Base-by-base conservation (phyloP, 1,284 basidiomycete species). In the Porodaedalea pini region DNA sequence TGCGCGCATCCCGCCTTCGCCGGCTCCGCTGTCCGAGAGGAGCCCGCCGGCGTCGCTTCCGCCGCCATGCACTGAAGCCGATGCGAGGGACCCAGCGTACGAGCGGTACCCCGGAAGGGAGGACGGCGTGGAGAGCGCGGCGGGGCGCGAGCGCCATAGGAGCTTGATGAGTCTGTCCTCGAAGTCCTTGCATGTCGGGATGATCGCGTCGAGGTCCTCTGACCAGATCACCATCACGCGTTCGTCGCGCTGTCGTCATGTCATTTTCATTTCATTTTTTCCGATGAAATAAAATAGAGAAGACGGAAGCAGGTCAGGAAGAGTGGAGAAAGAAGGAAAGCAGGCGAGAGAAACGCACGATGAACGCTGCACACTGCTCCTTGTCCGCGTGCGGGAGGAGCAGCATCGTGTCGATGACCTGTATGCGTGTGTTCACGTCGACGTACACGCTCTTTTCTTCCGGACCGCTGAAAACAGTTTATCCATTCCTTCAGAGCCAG, bases 351-450 rank as follows among this genome's bases (percentile, higher is more conserved):
- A 37, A 11, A 27, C 78, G 63, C 64, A 86, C 85, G 59, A 92
- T 79, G 70, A 93, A 92, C 17, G 89, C 88, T 17, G 83, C 90
- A 60, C 88, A 87, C 66, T 92, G 89, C 63, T 91, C 88, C 70
- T 89, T 90, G 66, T 90, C 82, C 1, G 88, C 89, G 25, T 78
- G 75, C 2, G 82, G 80, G 2, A 92, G 75, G 61, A 81, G 75
- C 44, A 69, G 67, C 66, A 91, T 83, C 25, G 75, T 79, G 56
- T 86, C 81, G n/a, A 87, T 66, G 53, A 88, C 79, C 69, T 88
- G 85, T 56, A 88, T 86, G 4, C 83, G 80, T 4, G 83, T 77
- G 57, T 77, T 71, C 17, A 64, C 39, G 32, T 68, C 67, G 53
- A 67, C 57, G 39, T 62, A 67, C 21, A 62, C 62, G 4, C 48